These are phyloP conservation scores for Penicillium aurantiogriseum DNA, from an alignment of 2,329 filamentous ascomycete genomes.

Conservation along the genomic window DNA sequence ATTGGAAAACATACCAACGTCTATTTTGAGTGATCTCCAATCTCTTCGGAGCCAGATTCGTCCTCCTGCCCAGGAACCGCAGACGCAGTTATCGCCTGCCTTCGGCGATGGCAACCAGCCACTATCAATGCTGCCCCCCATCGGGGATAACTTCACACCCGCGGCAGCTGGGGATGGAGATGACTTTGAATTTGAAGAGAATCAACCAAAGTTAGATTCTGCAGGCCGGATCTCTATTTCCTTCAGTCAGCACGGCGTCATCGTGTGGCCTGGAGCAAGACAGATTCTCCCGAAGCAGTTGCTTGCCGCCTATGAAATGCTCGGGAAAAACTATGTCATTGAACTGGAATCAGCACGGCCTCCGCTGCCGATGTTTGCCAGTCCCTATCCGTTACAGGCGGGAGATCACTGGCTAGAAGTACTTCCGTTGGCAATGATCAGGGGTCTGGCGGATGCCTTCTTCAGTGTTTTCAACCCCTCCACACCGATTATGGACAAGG, in stretches of 20 bases:
- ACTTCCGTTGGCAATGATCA: slow-evolving; percentile 50
- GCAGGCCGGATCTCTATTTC: slow-evolving; percentile 43
- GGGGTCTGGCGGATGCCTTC: slow-evolving; percentile 54
- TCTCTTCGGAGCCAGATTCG: slow-evolving; percentile 32
- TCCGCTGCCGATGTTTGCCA: slow-evolving; percentile 43
- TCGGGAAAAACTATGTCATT: slow-evolving; percentile 52
- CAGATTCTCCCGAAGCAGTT: slow-evolving; percentile 46
- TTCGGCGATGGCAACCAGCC: slow-evolving; percentile 10
- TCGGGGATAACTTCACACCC: slow-evolving; percentile 29
- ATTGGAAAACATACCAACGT: slow-evolving; percentile 48
- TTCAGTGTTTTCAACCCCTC: slow-evolving; percentile 56
- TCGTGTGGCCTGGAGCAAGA: slow-evolving; percentile 50
- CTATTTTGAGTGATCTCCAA: slow-evolving; percentile 32
- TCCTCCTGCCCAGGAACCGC: slow-evolving; percentile 17
- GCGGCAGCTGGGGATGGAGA: slow-evolving; percentile 26
- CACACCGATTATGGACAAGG: slow-evolving; percentile 54
- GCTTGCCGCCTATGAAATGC: slow-evolving; percentile 35
- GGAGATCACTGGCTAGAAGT: slow-evolving; percentile 47
- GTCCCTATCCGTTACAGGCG: slow-evolving; percentile 36
- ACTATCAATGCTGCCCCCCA: slow-evolving; percentile 13
- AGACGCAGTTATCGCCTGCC: slow-evolving; percentile 17
- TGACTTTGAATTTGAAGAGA: slow-evolving; percentile 33
- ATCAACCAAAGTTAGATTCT: slow-evolving; percentile 29
- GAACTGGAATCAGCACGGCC: slow-evolving; percentile 50
- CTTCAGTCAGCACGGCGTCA: slow-evolving; percentile 53